Conservation (phyloP, 345 rosid species). For the Kernera saxatilis region DNA sequence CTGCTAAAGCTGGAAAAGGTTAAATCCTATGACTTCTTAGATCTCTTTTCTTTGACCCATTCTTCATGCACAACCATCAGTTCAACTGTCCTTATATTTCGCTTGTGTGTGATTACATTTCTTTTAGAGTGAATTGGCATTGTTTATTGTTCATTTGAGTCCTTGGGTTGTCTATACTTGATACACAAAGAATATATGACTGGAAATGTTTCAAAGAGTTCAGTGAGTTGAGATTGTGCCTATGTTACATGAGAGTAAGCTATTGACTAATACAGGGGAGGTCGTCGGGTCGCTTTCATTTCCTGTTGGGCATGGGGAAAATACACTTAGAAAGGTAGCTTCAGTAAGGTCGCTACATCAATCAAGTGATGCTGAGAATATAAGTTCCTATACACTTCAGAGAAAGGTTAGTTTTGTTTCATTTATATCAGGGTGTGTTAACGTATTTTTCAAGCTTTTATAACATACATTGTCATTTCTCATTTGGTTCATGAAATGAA, state of each 20-base stretch:
- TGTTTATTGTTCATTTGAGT: background rate
- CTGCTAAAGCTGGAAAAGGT: constrained; percentile 99
- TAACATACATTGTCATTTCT: constrained; percentile 10
- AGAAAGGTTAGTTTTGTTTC: constrained; percentile 54
- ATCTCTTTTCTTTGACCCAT: constrained; percentile 1
- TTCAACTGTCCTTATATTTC: background rate
- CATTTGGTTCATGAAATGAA: constrained; percentile 42
- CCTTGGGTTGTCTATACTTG: constrained; percentile 5
- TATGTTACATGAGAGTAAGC: constrained; percentile 19
- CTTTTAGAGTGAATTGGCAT: background rate
- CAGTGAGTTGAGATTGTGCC: background rate
- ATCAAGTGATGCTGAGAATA: constrained; percentile 45
- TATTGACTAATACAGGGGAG: constrained; percentile 65
- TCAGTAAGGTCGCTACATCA: constrained; percentile 74
- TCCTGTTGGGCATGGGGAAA: constrained; percentile 67
- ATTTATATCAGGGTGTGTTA: constrained; percentile 7
- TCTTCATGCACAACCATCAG: background rate
- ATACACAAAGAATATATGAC: background rate
- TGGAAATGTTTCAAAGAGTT: constrained; percentile 7
- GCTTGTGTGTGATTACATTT: background rate
- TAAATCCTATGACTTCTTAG: constrained; percentile 9
- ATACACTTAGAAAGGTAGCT: constrained; percentile 59
- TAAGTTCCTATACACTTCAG: constrained; percentile 51
- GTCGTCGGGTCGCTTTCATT: constrained; percentile 87
- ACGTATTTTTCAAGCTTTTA: background rate